A percentile compares a stretch with the other conserved stretches of the same genome.
phyloP scores from a whole-genome alignment of 164 flowering plant genomes.

The Umbilicus rupestris region DNA sequence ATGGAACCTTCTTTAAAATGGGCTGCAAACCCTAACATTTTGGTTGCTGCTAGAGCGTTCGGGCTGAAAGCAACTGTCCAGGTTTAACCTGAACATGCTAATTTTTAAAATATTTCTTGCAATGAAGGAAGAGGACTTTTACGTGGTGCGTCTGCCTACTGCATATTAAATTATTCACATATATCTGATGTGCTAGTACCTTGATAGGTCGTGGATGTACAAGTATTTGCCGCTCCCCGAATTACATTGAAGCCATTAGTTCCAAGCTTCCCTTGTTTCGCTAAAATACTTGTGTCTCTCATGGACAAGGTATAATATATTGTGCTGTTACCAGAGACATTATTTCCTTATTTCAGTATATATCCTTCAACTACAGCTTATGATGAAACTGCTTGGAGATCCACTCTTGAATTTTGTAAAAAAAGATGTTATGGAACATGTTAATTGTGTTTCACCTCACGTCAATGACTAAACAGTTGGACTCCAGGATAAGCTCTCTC shows the following conservation, averaged over 20 bases:
- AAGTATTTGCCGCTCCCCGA: conserved; percentile 83
- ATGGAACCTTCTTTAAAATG: conserved; percentile 88
- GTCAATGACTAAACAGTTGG: not conserved
- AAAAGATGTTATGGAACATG: no score
- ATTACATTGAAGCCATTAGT: conserved; percentile 91
- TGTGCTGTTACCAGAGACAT: not conserved
- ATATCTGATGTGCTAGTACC: conserved; percentile 12
- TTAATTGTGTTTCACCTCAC: no score
- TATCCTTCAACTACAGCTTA: not conserved
- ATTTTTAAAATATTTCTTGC: not conserved
- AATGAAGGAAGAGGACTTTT: no score
- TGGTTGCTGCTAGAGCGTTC: conserved; percentile 69
- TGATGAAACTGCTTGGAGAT: not conserved
- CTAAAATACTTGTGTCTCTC: conserved; percentile 71
- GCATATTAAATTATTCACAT: not conserved
- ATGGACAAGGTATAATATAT: conserved; percentile 71
- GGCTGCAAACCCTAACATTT: conserved; percentile 92
- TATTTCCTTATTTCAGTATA: not conserved
- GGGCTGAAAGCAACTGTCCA: conserved; percentile 77
- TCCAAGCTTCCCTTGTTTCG: conserved; percentile 91
- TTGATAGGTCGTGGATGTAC: conserved; percentile 78
- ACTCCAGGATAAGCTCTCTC: not conserved
- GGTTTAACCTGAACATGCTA: conserved; percentile 17
- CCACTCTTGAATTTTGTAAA: no score
- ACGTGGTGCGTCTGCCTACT: no score